Conservation (phyloP, 257 asterid genomes). For the Scutellaria barbata region DNA sequence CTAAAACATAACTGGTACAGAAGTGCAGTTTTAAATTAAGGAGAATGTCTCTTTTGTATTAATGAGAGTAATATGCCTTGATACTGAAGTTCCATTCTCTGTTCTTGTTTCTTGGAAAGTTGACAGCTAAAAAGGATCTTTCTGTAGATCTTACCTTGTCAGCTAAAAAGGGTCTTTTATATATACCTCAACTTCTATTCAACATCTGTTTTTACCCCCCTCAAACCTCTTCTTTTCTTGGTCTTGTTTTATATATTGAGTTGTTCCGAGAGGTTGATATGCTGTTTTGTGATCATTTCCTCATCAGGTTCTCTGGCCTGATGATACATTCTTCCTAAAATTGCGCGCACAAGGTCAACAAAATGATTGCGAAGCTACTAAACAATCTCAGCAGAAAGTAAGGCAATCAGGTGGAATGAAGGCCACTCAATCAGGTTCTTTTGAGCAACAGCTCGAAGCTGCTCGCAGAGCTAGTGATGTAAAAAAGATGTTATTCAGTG, state of each 20-base stretch:
- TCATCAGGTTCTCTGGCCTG: slow-evolving; percentile 92
- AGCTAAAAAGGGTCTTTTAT: background rate
- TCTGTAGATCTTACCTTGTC: too few relatives aligned
- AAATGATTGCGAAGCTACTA: slow-evolving; percentile 45
- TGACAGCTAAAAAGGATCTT: too few relatives aligned
- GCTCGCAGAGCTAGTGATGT: slow-evolving; percentile 93
- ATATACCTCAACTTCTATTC: background rate
- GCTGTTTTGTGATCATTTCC: slow-evolving; percentile 28
- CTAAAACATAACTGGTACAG: slow-evolving; percentile 18
- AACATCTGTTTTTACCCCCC: background rate
- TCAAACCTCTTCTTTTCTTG: background rate
- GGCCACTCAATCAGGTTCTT: slow-evolving; percentile 65
- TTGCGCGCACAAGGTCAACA: slow-evolving; percentile 48
- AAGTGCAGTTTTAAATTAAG: slow-evolving; percentile 7
- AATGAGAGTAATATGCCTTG: background rate
- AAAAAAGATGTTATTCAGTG: slow-evolving; percentile 82
- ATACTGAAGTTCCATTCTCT: background rate
- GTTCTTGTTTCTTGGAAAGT: background rate
- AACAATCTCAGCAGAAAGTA: slow-evolving; percentile 45
- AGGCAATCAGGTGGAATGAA: slow-evolving; percentile 52
- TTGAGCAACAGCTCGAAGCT: slow-evolving; percentile 97
- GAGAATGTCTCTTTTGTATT: slow-evolving; percentile 13
- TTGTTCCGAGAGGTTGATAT: slow-evolving; percentile 19
- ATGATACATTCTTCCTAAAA: slow-evolving; percentile 76
- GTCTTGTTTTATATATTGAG: slow-evolving; percentile 18